Evolutionary conservation across 768 basidiomycete species (phyloP), one percentile per base, ranked within the genome.

Genomic region (Sarcodon sp.): DNA sequence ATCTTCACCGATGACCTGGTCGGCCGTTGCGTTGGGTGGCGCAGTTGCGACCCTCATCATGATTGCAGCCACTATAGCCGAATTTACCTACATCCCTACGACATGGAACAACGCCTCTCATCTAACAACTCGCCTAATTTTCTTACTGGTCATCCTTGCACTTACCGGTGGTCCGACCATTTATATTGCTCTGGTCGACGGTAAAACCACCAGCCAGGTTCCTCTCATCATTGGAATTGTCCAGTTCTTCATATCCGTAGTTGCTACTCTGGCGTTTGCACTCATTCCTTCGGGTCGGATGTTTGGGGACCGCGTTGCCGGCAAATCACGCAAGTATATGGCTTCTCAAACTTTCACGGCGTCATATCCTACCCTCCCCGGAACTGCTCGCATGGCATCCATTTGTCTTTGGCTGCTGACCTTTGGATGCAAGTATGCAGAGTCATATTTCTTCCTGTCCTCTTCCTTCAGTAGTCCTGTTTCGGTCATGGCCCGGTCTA

Each of bases 21-120:
- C 90, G 18, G 90, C 90, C 34, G 81, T 83, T 11, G 96, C 91
- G 12, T 76, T 99, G n/a, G 96, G 96, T 46, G 96, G 96, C 46
- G 89, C 85, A 7, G 91, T 98, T 47, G 81, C 94, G 11, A 91
- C 91, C 7, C 44, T 79, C 48, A 96, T 99, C 72, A 94, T 94
- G 92, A 83, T 97, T 51, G 64, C 75, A 47, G 96, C 93, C 37
- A 98, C 94, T 18, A 61, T 94, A 27, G 88, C 89, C 54, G 96
- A 99, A 64, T 98, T 93, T 62, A 80, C 84, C 47, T 96, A 94
- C 71, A 94, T 97, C 56, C 94, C 94, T 18, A 96, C 93, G 4
- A 97, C 89, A 7, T 98, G 96, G 96, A 91, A 96, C 66, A 99
- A 98, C 63, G 91, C 93, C 21, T 90, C 90, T 3, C 96, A 99